Percentiles rank a stretch among this genome's conserved stretches.
phyloP scores from a whole-genome alignment of 495 filamentous ascomycete species.

The Annulohypoxylon maeteangense region DNA sequence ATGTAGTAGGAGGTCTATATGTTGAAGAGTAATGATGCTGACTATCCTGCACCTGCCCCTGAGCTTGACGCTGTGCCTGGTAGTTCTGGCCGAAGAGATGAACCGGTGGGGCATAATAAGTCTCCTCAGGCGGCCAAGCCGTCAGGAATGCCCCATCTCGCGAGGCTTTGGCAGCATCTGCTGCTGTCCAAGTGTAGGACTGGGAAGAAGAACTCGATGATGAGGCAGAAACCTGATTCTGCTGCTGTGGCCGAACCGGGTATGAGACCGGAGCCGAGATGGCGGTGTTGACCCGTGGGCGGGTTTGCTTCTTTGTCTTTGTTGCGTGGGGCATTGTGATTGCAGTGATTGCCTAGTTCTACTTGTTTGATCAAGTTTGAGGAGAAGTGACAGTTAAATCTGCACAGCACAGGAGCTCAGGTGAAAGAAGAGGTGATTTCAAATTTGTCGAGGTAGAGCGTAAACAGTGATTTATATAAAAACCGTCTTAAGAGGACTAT shows the following conservation, averaged over 20 bases:
- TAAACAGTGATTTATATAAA: neutral
- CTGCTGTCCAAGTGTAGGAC: conserved; percentile 38
- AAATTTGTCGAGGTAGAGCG: neutral
- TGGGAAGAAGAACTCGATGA: neutral
- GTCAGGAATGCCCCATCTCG: conserved; percentile 42
- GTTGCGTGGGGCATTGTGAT: conserved; percentile 28
- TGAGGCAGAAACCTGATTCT: neutral
- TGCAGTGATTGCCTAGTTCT: neutral
- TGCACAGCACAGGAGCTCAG: neutral
- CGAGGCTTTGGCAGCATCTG: conserved; percentile 44
- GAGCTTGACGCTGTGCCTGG: neutral
- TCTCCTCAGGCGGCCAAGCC: conserved; percentile 46
- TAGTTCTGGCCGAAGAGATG: conserved; percentile 2
- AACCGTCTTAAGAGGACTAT: neutral
- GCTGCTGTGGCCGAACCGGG: conserved; percentile 7
- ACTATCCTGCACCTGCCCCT: neutral
- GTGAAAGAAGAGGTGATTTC: neutral
- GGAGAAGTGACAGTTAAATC: neutral
- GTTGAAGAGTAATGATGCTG: neutral
- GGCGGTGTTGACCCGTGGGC: conserved; percentile 15
- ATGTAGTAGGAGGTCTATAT: neutral
- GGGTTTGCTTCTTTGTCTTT: conserved; percentile 22
- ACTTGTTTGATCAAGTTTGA: neutral
- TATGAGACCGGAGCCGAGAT: conserved; percentile 11
- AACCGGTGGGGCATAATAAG: conserved; percentile 31